These are phyloP conservation scores for Penicillium sp. DNA, from an alignment of 2,329 filamentous ascomycete species.

Conservation along the genomic window DNA sequence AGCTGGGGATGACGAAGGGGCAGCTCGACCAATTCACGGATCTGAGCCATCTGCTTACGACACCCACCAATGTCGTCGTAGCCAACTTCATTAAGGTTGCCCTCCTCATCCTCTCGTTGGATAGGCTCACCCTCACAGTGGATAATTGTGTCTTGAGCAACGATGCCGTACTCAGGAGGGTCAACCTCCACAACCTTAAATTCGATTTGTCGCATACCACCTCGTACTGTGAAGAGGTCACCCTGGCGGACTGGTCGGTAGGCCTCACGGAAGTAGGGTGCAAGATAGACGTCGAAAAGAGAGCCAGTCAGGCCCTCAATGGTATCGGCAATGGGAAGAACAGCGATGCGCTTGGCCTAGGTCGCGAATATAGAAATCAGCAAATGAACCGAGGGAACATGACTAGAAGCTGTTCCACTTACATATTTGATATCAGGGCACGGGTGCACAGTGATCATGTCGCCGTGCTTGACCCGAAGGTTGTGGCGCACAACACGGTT, in stretches of 20 bases:
- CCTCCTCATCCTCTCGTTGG: slow-evolving; percentile 97
- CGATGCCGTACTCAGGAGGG: slow-evolving; percentile 96
- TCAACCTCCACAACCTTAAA: slow-evolving; percentile 99
- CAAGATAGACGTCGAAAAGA: slow-evolving; percentile 97
- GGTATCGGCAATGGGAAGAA: slow-evolving; percentile 96
- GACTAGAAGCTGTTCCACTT: slow-evolving; percentile 42
- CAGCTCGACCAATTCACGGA: slow-evolving; percentile 96
- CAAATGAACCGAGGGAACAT: neutral
- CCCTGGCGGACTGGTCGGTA: slow-evolving; percentile 97
- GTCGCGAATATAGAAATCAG: slow-evolving; percentile 22
- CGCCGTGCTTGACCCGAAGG: slow-evolving; percentile 95
- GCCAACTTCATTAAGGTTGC: slow-evolving; percentile 97
- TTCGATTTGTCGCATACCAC: slow-evolving; percentile 98
- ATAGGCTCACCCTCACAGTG: slow-evolving; percentile 97
- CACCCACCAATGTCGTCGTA: slow-evolving; percentile 99
- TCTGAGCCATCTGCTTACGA: slow-evolving; percentile 99
- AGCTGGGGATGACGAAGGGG: slow-evolving; percentile 95
- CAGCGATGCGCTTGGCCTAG: slow-evolving; percentile 96
- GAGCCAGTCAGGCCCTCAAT: slow-evolving; percentile 97
- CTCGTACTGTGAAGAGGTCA: slow-evolving; percentile 93
- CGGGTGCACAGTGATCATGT: slow-evolving; percentile 93
- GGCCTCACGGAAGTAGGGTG: slow-evolving; percentile 98
- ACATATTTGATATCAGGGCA: slow-evolving; percentile 99
- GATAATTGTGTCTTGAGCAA: slow-evolving; percentile 97
- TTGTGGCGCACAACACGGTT: slow-evolving; percentile 99